Conservation (phyloP, 2,329 filamentous ascomycete species). For the Parastagonospora avenae region DNA sequence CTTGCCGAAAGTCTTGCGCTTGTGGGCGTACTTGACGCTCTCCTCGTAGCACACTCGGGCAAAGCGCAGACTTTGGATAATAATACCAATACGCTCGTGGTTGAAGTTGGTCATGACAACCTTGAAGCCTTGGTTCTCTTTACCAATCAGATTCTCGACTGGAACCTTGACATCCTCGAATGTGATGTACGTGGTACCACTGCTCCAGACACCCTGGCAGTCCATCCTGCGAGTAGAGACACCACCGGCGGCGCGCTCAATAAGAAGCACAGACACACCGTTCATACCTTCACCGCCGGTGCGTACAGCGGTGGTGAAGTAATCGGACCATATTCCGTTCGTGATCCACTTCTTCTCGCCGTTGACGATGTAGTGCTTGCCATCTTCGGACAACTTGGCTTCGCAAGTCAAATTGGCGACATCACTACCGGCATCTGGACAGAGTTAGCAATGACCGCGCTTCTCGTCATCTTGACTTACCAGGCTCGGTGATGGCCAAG, state of each 20-base stretch:
- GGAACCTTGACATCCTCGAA: constrained; percentile 99
- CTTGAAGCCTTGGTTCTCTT: constrained; percentile 97
- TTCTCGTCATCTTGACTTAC: constrained; percentile 18
- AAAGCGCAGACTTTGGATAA: constrained; percentile 96
- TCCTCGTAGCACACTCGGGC: constrained; percentile 97
- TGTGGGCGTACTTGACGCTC: constrained; percentile 94
- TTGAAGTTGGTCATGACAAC: constrained; percentile 99
- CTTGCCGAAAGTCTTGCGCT: constrained; percentile 95
- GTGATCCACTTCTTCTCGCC: constrained; percentile 99
- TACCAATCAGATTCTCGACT: constrained; percentile 97
- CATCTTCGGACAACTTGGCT: constrained; percentile 91
- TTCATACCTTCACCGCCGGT: constrained; percentile 91
- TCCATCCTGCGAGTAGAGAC: constrained; percentile 96
- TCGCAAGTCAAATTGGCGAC: constrained; percentile 96
- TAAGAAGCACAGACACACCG: constrained; percentile 86
- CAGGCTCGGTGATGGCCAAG: constrained; percentile 89
- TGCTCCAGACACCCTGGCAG: constrained; percentile 89
- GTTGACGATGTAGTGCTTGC: constrained; percentile 99
- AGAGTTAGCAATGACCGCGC: constrained; percentile 8
- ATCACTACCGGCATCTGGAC: constrained; percentile 85
- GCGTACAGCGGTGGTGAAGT: constrained; percentile 95
- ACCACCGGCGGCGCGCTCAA: constrained; percentile 74
- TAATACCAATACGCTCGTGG: constrained; percentile 97
- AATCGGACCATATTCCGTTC: constrained; percentile 95
- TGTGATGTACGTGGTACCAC: constrained; percentile 94